phyloP scores from a whole-genome alignment of 805 yeast genomes.

The Kluyveromyces starmeri region DNA sequence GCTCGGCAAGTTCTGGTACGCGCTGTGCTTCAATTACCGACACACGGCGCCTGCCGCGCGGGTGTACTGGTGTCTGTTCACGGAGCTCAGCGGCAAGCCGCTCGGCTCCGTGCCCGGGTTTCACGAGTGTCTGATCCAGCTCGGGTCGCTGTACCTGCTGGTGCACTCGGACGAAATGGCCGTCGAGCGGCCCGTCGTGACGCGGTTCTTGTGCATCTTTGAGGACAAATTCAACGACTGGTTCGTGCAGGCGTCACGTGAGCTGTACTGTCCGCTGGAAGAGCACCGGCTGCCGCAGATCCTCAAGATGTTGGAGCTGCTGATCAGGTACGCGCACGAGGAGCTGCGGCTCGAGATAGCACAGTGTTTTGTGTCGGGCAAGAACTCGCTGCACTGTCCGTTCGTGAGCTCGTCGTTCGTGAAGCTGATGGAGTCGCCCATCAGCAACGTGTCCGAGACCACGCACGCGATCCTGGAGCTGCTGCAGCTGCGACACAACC shows the following conservation, averaged over 20 bases:
- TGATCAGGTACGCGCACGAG: constrained; percentile 5
- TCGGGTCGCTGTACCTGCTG: constrained; percentile 8
- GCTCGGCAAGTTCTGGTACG: constrained; percentile 12
- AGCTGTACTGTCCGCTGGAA: constrained; percentile 7
- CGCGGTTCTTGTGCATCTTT: constrained; percentile 7
- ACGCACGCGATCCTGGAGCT: constrained; percentile 1
- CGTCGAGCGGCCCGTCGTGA: constrained; percentile 5
- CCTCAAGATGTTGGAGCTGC: constrained; percentile 6
- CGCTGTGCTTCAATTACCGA: constrained; percentile 10
- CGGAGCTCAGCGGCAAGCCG: constrained; percentile 6
- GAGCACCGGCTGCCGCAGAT: constrained; percentile 10
- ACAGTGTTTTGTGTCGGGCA: background rate
- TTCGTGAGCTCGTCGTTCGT: constrained; percentile 1
- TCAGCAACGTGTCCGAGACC: constrained; percentile 2
- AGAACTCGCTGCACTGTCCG: background rate
- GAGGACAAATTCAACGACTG: constrained; percentile 5
- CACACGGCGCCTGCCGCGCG: background rate
- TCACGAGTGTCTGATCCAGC: constrained; percentile 7
- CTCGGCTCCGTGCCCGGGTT: constrained; percentile 4
- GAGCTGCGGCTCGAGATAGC: constrained; percentile 4
- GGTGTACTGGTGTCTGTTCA: constrained; percentile 6
- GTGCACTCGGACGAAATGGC: constrained; percentile 6
- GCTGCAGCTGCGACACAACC: constrained; percentile 2
- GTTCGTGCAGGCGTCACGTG: constrained; percentile 4
- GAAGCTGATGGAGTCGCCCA: constrained; percentile 4